Evolutionary conservation across 2,329 filamentous ascomycete species (phyloP), one percentile per base, ranked within the genome.

Genomic region (Pezicula radicicola): DNA sequence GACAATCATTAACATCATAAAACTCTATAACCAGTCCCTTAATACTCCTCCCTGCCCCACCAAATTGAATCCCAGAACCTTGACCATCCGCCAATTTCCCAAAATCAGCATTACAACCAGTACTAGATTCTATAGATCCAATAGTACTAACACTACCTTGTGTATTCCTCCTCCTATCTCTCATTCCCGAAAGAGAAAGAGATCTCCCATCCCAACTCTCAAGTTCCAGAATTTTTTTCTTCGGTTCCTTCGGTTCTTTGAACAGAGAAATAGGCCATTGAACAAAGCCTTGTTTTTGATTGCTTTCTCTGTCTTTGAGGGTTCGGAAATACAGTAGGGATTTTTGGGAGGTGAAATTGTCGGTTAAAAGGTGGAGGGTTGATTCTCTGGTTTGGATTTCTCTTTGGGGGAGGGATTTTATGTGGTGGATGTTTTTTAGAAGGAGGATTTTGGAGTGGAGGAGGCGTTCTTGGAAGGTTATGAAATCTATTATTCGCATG

Each of bases 311-410:
- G 4, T 57, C 53, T 9, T 46, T 39, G 12, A 50, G 57, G 27
- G 57, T 53, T 28, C 53, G 50, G 45, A 60, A 60, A 41, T 60
- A 60, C 10, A 60, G 48, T 12, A 60, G 59, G 16, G 49, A 52
- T 10, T 56, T 46, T 10, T 45, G 46, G 3, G 35, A 30, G 3
- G 48, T 54, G 18, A 49, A 46, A 10, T 49, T 52, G 6, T 61
- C 59, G 16, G 50, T 46, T n/a, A 61, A 53, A 10, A 61, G 55
- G n/a, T 56, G 56, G 12, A 59, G 51, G 3, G 56, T 59, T 13
- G 49, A 52, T 2, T 54, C 46, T 7, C 49, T 48, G 18, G 51
- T 56, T 48, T 56, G 54, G 10, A 47, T 43, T 3, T 58, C 50
- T 48, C 52, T 53, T 52, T 25, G 2, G 25, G 25, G 25, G 25